phyloP scores from a whole-genome alignment of 345 rosid species.

The Microcos paniculata region DNA sequence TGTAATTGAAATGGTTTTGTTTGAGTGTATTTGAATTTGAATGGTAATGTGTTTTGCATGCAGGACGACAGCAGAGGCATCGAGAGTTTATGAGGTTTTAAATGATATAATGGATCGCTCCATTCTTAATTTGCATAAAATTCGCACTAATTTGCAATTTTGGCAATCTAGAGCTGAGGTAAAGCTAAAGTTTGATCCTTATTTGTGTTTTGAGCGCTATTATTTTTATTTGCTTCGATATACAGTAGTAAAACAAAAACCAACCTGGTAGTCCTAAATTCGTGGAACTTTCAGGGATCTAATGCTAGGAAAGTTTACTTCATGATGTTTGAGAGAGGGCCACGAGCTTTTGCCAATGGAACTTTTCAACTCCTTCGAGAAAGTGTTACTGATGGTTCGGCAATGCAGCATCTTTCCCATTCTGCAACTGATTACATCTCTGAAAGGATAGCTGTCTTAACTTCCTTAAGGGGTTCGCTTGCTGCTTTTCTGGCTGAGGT shows the following conservation, averaged over 20 bases:
- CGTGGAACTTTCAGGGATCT: slow-evolving; percentile 48
- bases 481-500: slow-evolving; percentile 95
- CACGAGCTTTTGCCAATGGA: slow-evolving; percentile 64
- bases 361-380: slow-evolving; percentile 42
- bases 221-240: too few relatives aligned
- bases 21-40: background rate
- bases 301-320: slow-evolving; percentile 63
- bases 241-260: too few relatives aligned
- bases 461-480: slow-evolving; percentile 55
- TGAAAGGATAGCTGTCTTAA: slow-evolving; percentile 62
- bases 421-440: slow-evolving; percentile 69
- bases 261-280: background rate
- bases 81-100: slow-evolving; percentile 51
- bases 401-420: slow-evolving; percentile 51
- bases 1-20: background rate
- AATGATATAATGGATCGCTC: slow-evolving; percentile 62
- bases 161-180: slow-evolving; percentile 89
- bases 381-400: slow-evolving; percentile 42
- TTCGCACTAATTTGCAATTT: slow-evolving; percentile 73
- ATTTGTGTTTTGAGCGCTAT: background rate
- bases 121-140: slow-evolving; percentile 52
- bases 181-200: background rate
- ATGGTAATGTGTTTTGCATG: background rate
- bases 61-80: slow-evolving; percentile 42
- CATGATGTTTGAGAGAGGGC: slow-evolving; percentile 93